Conservation (phyloP, 306 rosid species). For the Castanospermum australe region DNA sequence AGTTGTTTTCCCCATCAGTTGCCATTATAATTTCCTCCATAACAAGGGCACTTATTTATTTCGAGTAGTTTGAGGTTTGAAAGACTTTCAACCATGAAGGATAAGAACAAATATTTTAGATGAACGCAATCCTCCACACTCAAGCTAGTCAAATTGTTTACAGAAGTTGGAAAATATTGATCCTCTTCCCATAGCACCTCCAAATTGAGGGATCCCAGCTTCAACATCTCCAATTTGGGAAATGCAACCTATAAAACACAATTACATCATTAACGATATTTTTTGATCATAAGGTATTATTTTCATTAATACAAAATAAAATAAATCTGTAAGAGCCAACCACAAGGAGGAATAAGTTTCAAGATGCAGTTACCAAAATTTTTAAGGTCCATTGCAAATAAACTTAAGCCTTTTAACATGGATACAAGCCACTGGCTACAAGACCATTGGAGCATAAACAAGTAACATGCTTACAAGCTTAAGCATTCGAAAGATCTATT, state of each 20-base stretch:
- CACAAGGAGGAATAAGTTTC: no score
- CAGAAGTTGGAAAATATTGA: not conserved
- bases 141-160: not conserved
- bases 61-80: not conserved
- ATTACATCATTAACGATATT: no score
- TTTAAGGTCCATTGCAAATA: no score
- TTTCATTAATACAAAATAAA: no score
- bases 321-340: no score
- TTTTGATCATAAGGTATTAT: no score
- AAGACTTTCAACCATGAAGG: not conserved
- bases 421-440: no score
- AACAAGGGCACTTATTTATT: not conserved
- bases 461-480: no score
- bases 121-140: not conserved
- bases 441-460: no score
- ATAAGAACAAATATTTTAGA: not conserved
- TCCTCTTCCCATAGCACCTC: not conserved
- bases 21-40: slow-evolving; percentile 1
- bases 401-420: no score
- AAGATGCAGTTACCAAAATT: no score
- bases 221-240: not conserved
- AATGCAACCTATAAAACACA: not conserved
- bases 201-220: not conserved
- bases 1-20: not conserved
- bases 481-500: no score